These are phyloP conservation scores for Neonectria hederae DNA, from an alignment of 2,329 filamentous ascomycete species.

Conservation along the genomic window DNA sequence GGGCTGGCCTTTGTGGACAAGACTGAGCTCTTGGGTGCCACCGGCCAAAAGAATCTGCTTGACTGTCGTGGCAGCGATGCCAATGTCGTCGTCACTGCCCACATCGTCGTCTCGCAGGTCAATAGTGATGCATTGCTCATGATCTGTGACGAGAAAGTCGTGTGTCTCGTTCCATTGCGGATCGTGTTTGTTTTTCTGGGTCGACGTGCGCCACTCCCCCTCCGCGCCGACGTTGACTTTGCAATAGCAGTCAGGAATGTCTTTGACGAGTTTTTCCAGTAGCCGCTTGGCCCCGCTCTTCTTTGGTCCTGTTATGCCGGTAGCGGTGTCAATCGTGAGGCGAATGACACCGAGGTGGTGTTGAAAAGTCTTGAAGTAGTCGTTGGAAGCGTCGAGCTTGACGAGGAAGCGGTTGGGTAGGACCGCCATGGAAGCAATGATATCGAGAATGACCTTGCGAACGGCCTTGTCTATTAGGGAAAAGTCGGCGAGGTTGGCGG, in stretches of 20 bases:
- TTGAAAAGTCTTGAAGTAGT: conserved; percentile 43
- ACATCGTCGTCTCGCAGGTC: conserved; percentile 38
- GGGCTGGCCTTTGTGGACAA: conserved; percentile 35
- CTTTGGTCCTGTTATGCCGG: conserved; percentile 34
- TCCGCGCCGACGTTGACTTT: conserved; percentile 37
- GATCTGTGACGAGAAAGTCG: conserved; percentile 40
- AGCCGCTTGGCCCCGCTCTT: conserved; percentile 38
- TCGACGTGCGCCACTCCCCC: conserved; percentile 39
- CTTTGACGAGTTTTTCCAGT: conserved; percentile 36
- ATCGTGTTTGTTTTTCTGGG: conserved; percentile 39
- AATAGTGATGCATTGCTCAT: conserved; percentile 36
- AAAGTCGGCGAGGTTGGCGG: conserved; percentile 40
- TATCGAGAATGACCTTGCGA: conserved; percentile 37
- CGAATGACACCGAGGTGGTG: conserved; percentile 38
- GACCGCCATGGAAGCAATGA: conserved; percentile 41
- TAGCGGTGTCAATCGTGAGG: conserved; percentile 35
- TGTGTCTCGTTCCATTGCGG: conserved; percentile 41
- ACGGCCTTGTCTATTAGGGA: conserved; percentile 36
- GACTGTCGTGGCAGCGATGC: conserved; percentile 34
- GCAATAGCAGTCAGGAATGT: conserved; percentile 39
- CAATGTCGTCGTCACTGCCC: conserved; percentile 38
- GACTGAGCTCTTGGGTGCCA: conserved; percentile 32
- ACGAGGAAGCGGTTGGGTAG: conserved; percentile 41
- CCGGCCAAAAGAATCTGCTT: conserved; percentile 36
- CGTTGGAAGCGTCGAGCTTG: conserved; percentile 39